Evolutionary conservation across 805 yeast genomes (phyloP).

Genomic region (Metschnikowia cubensis): DNA sequence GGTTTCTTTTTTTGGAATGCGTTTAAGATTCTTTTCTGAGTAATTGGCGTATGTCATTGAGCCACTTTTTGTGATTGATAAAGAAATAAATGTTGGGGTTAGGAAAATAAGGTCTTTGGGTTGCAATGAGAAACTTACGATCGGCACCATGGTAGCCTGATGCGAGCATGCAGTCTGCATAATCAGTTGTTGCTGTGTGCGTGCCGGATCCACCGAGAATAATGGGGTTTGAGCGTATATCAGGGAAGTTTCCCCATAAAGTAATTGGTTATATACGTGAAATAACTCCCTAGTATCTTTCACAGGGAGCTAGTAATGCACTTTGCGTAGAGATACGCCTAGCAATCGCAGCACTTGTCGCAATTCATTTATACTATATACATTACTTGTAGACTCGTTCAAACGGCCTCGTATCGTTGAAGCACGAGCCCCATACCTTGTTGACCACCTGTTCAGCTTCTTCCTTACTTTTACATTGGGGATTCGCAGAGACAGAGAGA

Average conservation of each 20-base stretch:
- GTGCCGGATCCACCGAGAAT: not conserved
- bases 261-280: no score
- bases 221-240: no score
- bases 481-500: constrained; percentile 81
- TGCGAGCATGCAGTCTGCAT: not conserved
- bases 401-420: constrained; percentile 92
- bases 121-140: not conserved
- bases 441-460: constrained; percentile 79
- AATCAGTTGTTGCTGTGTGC: not conserved
- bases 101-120: not conserved
- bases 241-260: not conserved
- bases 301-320: no score
- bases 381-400: constrained; percentile 76
- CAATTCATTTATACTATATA: not conserved
- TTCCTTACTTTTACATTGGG: constrained; percentile 65
- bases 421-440: constrained; percentile 90
- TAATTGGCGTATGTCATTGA: not conserved
- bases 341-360: not conserved
- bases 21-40: constrained; percentile 6
- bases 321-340: no score
- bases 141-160: not conserved
- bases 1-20: constrained; percentile 6
- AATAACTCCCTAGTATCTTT: no score
- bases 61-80: not conserved
- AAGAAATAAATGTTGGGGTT: not conserved